Evolutionary conservation across 2,329 filamentous ascomycete genomes (phyloP), one percentile per base, ranked within the genome.

Genomic region (Cadophora luteo-olivacea): DNA sequence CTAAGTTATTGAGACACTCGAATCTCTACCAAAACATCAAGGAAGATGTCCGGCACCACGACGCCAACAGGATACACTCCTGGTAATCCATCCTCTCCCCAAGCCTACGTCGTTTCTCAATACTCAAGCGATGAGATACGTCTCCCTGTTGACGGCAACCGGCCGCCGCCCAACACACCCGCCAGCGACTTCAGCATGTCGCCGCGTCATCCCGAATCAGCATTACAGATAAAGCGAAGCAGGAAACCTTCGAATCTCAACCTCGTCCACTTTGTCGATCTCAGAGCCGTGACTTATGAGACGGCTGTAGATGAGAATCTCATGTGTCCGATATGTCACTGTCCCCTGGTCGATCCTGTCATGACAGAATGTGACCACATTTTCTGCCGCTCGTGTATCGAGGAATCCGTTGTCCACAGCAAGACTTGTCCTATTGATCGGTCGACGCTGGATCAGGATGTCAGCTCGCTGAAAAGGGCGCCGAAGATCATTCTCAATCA

Each of bases 301-400:
- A 69, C 72, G 1, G 60, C 72, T 11, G 74, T 79, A 6, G 79
- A 81, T 64, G 78, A 81, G 66, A 81, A 81, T 61, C 76, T 81
- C 29, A 72, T 80, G 19, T 81, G 80, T 66, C 78, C 79, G 22
- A 80, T 81, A 69, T 91, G 89, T 79, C 86, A 86, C 72, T 83
- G 87, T 12, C 85, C 89, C 3, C 83, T 91, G 52, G 80, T 90
- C 60, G 82, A 85, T 16, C 88, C 89, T 0, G 82, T 88, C 60
- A 88, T 88, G 52, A 90, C 88, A 0, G 80, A 81, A 8, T 91
- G 89, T 78, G 86, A 89, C 68, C 89, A 91, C 76, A 88, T 87
- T 14, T 91, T 91, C 75, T 91, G 89, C 74, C 83, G 84, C 63
- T 81, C 81, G 4, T 91, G 89, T 74, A 80, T 90, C 32, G 73